phyloP scores from a whole-genome alignment of 371 early-diverging fungal genomes.

The Actinomortierella ambigua region DNA sequence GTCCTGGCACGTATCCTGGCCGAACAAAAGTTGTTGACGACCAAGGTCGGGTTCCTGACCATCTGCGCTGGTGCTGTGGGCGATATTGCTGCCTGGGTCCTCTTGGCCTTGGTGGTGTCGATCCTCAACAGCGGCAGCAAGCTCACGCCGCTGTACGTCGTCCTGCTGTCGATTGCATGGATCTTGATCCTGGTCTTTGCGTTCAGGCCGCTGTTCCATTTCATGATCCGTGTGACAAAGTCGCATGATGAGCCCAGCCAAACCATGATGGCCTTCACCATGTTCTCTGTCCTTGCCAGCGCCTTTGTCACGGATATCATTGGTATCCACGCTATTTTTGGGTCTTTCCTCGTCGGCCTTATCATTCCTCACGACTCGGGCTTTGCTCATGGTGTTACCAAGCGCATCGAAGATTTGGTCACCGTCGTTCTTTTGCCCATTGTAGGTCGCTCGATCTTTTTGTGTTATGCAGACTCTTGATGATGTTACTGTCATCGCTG shows the following conservation, averaged over 20 bases:
- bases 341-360: slow-evolving; percentile 87
- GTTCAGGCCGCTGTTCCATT: slow-evolving; percentile 59
- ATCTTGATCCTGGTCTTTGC: slow-evolving; percentile 62
- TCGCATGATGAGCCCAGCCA: slow-evolving; percentile 68
- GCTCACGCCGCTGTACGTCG: slow-evolving; percentile 73
- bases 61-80: slow-evolving; percentile 89
- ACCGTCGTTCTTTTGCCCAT: slow-evolving; percentile 87
- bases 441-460: too few relatives aligned
- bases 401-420: slow-evolving; percentile 92
- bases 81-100: slow-evolving; percentile 88
- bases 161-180: slow-evolving; percentile 67
- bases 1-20: slow-evolving; percentile 93
- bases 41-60: slow-evolving; percentile 81
- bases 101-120: slow-evolving; percentile 82
- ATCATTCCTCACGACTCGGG: slow-evolving; percentile 90
- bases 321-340: slow-evolving; percentile 93
- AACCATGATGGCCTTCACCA: slow-evolving; percentile 67
- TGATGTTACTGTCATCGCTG: too few relatives aligned
- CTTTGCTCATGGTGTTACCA: slow-evolving; percentile 84
- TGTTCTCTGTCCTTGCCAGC: slow-evolving; percentile 65
- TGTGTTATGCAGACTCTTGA: too few relatives aligned
- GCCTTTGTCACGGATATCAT: slow-evolving; percentile 86
- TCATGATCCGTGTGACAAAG: slow-evolving; percentile 53
- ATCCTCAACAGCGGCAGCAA: slow-evolving; percentile 69
- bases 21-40: slow-evolving; percentile 80